Percentiles rank a stretch among this genome's conserved stretches.
Evolutionary conservation across 192 early-diverging fungal species (phyloP).

Genomic region (Pilaira anomala): DNA sequence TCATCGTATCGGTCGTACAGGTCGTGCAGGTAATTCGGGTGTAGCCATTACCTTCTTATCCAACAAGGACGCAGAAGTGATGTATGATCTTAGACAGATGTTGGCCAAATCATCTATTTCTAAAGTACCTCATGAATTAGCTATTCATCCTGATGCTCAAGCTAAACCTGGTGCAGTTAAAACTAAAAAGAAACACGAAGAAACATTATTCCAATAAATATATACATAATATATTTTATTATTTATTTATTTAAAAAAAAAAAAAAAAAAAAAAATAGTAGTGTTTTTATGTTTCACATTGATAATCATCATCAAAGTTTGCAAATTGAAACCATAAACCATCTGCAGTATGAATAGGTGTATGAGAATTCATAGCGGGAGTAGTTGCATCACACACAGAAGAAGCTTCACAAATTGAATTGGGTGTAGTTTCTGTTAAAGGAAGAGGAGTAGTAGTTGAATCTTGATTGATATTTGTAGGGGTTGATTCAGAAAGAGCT

Average conservation of each 20-base stretch:
- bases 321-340: slow-evolving; percentile 18
- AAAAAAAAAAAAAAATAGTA: background rate
- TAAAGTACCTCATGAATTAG: slow-evolving; percentile 79
- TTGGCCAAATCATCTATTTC: slow-evolving; percentile 73
- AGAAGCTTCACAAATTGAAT: background rate
- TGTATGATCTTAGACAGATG: slow-evolving; percentile 73
- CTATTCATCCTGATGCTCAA: slow-evolving; percentile 81
- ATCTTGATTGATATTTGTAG: no score
- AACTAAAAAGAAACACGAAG: slow-evolving; percentile 53
- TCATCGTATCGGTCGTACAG: slow-evolving; percentile 97
- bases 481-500: background rate
- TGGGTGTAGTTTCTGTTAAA: background rate
- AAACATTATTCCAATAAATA: slow-evolving; percentile 43
- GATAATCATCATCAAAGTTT: slow-evolving; percentile 16
- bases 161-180: slow-evolving; percentile 63
- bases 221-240: background rate
- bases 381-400: background rate
- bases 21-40: slow-evolving; percentile 92
- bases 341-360: slow-evolving; percentile 8
- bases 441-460: background rate
- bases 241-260: background rate
- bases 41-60: slow-evolving; percentile 88
- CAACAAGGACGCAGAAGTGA: slow-evolving; percentile 84
- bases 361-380: background rate
- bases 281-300: background rate